These are phyloP conservation scores for Trichoderma cornu-damae DNA, from an alignment of 2,329 filamentous ascomycete genomes.

Conservation along the genomic window DNA sequence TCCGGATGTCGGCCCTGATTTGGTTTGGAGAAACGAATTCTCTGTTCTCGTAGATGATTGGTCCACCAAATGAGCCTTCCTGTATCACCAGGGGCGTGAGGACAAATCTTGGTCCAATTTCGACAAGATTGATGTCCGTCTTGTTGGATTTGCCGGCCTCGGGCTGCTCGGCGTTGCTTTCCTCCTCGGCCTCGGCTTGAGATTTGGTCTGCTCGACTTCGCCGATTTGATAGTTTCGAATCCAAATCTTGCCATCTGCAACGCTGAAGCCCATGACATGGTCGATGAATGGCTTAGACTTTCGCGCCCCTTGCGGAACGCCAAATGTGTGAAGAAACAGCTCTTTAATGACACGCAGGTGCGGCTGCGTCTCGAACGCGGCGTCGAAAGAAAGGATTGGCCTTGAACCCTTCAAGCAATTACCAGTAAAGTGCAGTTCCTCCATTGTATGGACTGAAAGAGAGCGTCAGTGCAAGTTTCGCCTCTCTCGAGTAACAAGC, in stretches of 20 bases:
- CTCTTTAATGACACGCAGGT: slow-evolving; percentile 81
- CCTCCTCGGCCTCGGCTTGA: slow-evolving; percentile 38
- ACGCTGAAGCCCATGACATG: slow-evolving; percentile 90
- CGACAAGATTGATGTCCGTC: slow-evolving; percentile 76
- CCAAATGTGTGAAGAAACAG: slow-evolving; percentile 86
- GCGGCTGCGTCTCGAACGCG: slow-evolving; percentile 74
- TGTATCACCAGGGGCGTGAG: slow-evolving; percentile 92
- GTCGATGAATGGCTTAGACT: slow-evolving; percentile 93
- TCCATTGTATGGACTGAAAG: slow-evolving; percentile 85
- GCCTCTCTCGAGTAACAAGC: too few species aligned
- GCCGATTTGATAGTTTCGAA: slow-evolving; percentile 88
- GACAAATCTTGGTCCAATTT: slow-evolving; percentile 91
- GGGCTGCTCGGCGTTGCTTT: slow-evolving; percentile 40
- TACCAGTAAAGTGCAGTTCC: slow-evolving; percentile 93
- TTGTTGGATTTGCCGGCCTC: slow-evolving; percentile 46
- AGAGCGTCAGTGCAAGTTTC: slow-evolving; percentile 24
- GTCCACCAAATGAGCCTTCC: slow-evolving; percentile 90
- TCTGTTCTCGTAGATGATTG: slow-evolving; percentile 97
- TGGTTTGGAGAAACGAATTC: slow-evolving; percentile 97
- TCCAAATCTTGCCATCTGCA: slow-evolving; percentile 92
- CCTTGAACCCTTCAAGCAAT: slow-evolving; percentile 89
- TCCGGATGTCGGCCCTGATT: slow-evolving; percentile 73
- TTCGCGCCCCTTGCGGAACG: slow-evolving; percentile 80
- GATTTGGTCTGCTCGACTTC: slow-evolving; percentile 64
- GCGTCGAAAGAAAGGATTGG: slow-evolving; percentile 89